Evolutionary conservation across 805 yeast species (phyloP).

Genomic region (Ogataea saltuana): DNA sequence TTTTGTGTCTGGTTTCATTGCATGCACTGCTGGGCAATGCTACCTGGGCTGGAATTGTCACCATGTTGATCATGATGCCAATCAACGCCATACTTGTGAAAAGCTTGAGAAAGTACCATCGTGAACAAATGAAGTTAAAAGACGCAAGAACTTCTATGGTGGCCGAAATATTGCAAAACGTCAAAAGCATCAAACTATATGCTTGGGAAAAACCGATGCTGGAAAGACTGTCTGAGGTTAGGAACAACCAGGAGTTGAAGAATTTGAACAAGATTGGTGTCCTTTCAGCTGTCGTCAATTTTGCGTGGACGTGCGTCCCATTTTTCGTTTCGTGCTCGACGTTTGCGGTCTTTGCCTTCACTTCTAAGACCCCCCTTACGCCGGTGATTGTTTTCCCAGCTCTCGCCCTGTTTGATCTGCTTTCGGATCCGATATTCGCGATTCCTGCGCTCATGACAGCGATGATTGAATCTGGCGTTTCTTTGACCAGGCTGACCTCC

Average conservation of each 20-base stretch:
- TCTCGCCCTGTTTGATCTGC: conserved; percentile 55
- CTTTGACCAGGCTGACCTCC: conserved; percentile 52
- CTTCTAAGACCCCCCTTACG: conserved; percentile 51
- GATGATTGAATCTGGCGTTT: conserved; percentile 58
- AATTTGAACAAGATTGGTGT: conserved; percentile 52
- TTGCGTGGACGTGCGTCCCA: conserved; percentile 67
- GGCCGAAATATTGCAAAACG: conserved; percentile 59
- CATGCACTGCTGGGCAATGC: conserved; percentile 59
- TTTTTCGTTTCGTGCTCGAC: conserved; percentile 63
- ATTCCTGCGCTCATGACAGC: conserved; percentile 60
- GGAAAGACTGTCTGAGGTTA: conserved; percentile 47
- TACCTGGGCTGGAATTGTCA: conserved; percentile 55
- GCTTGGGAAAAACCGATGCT: conserved; percentile 72
- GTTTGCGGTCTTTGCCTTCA: conserved; percentile 52
- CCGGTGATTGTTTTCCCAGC: conserved; percentile 74
- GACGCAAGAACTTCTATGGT: conserved; percentile 60
- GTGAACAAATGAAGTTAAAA: conserved; percentile 60
- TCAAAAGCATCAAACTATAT: conserved; percentile 65
- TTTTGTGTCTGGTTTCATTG: conserved; percentile 54
- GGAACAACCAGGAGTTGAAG: conserved; percentile 59
- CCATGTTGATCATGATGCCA: conserved; percentile 59
- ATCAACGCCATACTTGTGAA: conserved; percentile 50
- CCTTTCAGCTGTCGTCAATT: conserved; percentile 46
- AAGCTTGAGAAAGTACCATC: conserved; percentile 46
- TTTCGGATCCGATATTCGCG: conserved; percentile 58